Percentiles rank a stretch among this genome's conserved stretches.
Conservation (phyloP, 352 stramenopile species). For the Globisporangium apiculatum region DNA sequence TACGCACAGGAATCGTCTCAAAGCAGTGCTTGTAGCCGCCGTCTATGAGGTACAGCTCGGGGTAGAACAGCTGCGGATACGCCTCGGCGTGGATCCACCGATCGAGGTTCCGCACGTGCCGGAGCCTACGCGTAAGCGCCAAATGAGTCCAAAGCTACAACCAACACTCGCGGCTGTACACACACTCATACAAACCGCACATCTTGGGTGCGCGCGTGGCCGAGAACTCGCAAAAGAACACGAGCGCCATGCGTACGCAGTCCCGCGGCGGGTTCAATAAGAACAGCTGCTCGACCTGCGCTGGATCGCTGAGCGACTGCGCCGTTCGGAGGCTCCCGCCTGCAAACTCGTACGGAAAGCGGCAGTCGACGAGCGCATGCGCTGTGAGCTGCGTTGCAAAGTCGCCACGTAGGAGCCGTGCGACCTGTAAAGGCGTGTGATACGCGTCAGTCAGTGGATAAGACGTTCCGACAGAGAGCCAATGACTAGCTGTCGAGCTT, state of each 20-base stretch:
- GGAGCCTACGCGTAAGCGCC: conserved; percentile 16
- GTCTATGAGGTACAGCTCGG: conserved; percentile 62
- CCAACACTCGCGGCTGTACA: no score
- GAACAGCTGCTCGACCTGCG: conserved; percentile 33
- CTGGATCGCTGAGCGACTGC: conserved; percentile 32
- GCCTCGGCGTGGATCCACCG: conserved; percentile 44
- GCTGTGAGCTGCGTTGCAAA: conserved; percentile 22
- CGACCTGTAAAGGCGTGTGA: conserved; percentile 11
- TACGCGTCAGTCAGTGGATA: neutral
- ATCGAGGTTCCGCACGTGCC: conserved; percentile 56
- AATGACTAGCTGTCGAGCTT: no score
- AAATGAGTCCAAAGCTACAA: neutral
- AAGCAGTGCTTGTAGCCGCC: conserved; percentile 72
- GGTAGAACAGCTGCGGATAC: conserved; percentile 61
- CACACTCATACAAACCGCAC: conserved; percentile 8
- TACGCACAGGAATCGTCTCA: conserved; percentile 26
- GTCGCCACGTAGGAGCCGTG: conserved; percentile 24
- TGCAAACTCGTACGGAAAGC: conserved; percentile 47
- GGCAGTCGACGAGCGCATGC: conserved; percentile 46
- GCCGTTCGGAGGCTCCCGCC: conserved; percentile 35
- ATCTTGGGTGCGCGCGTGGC: conserved; percentile 65
- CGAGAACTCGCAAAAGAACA: conserved; percentile 72
- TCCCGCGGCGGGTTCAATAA: conserved; percentile 19
- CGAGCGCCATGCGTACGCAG: conserved; percentile 31
- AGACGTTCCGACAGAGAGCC: neutral